Percentiles rank a stretch among this genome's conserved stretches.
phyloP scores from a whole-genome alignment of 306 rosid genomes.

The Hippophae rhamnoides region DNA sequence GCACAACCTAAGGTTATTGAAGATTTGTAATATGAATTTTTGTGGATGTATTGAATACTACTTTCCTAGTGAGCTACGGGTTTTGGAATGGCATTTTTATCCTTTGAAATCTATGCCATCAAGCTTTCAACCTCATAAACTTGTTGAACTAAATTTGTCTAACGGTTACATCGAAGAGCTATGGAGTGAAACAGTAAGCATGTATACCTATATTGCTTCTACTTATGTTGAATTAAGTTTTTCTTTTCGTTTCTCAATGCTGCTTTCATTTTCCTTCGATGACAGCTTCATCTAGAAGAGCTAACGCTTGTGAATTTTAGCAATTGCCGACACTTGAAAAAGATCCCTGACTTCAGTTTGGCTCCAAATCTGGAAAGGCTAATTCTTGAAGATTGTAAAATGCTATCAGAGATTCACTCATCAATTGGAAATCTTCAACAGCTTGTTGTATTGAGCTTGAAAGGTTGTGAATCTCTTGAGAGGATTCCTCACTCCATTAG shows the following conservation, averaged over 20 bases:
- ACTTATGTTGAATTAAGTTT: no score
- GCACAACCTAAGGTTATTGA: slow-evolving; percentile 15
- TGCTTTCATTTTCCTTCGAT: no score
- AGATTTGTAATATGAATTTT: not conserved
- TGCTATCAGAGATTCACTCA: not conserved
- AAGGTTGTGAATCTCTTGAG: not conserved
- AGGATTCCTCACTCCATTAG: not conserved
- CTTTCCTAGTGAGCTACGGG: slow-evolving; percentile 8
- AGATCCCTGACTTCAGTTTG: slow-evolving; percentile 1
- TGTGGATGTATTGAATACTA: not conserved
- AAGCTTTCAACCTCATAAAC: not conserved
- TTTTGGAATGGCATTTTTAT: slow-evolving; percentile 7
- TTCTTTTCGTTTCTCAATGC: no score
- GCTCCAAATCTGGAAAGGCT: not conserved
- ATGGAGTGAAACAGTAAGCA: slow-evolving; percentile 16
- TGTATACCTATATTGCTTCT: no score
- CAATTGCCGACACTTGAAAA: slow-evolving; percentile 8
- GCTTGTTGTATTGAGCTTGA: not conserved
- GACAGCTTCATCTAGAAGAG: not conserved
- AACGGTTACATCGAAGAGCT: slow-evolving; percentile 7
- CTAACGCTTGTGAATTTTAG: slow-evolving; percentile 7
- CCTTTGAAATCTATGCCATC: slow-evolving; percentile 6
- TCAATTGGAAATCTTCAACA: not conserved
- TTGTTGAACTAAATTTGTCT: slow-evolving; percentile 9
- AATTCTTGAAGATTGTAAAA: not conserved